Evolutionary conservation across 768 basidiomycete genomes (phyloP).

Genomic region (Panus rudis): DNA sequence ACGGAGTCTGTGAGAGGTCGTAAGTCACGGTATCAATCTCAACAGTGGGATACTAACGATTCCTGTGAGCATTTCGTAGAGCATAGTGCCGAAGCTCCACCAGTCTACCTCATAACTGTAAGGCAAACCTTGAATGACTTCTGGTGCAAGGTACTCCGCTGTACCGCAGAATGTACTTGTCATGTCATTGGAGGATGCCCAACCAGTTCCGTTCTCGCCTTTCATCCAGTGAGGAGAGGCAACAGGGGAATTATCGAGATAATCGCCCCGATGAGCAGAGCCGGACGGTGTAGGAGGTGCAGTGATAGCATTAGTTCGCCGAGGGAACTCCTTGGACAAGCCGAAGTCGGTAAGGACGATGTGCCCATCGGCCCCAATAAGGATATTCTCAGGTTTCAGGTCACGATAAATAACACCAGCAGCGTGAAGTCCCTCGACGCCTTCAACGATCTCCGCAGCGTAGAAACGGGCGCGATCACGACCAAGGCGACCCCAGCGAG

Average conservation of each 20-base stretch:
- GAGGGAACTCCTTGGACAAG: slow-evolving; percentile 84
- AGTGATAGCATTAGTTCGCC: slow-evolving; percentile 36
- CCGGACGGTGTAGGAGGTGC: slow-evolving; percentile 55
- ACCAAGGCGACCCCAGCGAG: slow-evolving; percentile 90
- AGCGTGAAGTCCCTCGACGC: slow-evolving; percentile 88
- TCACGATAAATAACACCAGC: slow-evolving; percentile 97
- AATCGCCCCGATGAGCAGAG: slow-evolving; percentile 41
- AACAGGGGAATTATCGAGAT: slow-evolving; percentile 26
- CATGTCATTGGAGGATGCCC: slow-evolving; percentile 55
- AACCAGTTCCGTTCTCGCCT: slow-evolving; percentile 49
- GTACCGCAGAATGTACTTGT: slow-evolving; percentile 92
- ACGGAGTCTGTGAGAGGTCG: slow-evolving; percentile 59
- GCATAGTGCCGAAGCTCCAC: slow-evolving; percentile 98
- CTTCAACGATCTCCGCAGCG: slow-evolving; percentile 94
- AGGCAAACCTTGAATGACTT: slow-evolving; percentile 86
- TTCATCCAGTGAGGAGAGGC: slow-evolving; percentile 77
- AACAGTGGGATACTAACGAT: slow-evolving; percentile 75
- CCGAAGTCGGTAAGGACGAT: slow-evolving; percentile 98
- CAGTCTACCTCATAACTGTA: slow-evolving; percentile 96
- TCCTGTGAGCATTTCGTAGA: slow-evolving; percentile 95
- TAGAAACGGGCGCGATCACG: slow-evolving; percentile 95
- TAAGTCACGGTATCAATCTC: slow-evolving; percentile 11
- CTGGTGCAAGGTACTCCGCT: slow-evolving; percentile 95
- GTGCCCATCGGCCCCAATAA: slow-evolving; percentile 91
- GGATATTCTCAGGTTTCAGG: slow-evolving; percentile 94